Evolutionary conservation across 495 filamentous ascomycete genomes (phyloP), one percentile per base, ranked within the genome.

Genomic region (Trichocladium uniseriatum): DNA sequence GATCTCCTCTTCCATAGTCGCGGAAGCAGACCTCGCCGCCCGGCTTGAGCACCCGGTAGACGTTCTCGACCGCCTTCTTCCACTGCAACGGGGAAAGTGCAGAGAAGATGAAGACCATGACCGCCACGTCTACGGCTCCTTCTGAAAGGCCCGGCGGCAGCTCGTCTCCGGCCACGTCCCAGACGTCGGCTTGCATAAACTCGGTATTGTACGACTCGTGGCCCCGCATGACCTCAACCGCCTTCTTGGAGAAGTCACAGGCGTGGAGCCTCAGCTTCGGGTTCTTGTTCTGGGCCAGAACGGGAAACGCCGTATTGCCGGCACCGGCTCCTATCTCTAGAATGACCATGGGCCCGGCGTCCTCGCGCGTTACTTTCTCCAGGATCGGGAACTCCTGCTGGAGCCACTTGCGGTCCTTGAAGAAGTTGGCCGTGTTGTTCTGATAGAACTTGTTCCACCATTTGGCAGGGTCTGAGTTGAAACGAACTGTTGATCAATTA

Each of bases 401-500:
- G 31, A 98, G 69, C 92, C 92, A 98, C 64, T 96, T 96, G 41
- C 92, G 82, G 58, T 98, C 83, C 69, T 98, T 97, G 82, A 98
- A 98, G 71, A 98, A 98, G 63, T 96, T 95, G 45, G 79, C 75
- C 6, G 82, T 85, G 68, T 98, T 96, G 67, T 95, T 90, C 63
- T 84, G 83, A 71, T 98, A 98, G 71, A 98, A 98, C 36, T 81
- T 72, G 58, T 97, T 87, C 91, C 91, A 97, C 86, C 88, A 96
- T 65, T 86, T 94, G 9, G 83, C 88, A 5, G 92, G 92, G 49
- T 92, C 79, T 24, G 70, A 67, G 65, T 95, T 96, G 78, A 96
- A 95, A 44, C 87, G 83, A 40, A 66, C 76, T 79, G 45, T 46
- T 47, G 9, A 34, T 45, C 27, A 38, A 65, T 73, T 57, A 75